Evolutionary conservation across 1,284 basidiomycete genomes (phyloP), one percentile per base, ranked within the genome.

Genomic region (Moesziomyces aphidis): DNA sequence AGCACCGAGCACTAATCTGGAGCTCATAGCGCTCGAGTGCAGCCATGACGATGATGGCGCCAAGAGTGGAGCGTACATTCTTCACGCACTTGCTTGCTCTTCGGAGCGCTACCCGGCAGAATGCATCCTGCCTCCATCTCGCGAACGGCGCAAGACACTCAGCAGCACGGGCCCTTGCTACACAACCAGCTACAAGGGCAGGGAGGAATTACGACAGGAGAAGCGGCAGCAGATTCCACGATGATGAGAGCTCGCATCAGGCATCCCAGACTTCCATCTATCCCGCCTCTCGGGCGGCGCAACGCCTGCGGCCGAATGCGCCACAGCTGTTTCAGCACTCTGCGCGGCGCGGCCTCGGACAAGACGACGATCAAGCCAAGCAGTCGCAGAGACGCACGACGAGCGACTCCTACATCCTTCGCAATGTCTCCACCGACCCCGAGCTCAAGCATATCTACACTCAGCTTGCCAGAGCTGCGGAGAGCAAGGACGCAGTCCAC

Each of bases 401-500:
- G 5, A 64, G 54, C 42, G 61, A 70, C 5, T 22, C 61, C 1
- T 61, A 56, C 59, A 59, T 64, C 21, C 55, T 74, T 6, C 72
- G 66, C 26, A 70, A 70, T 36, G 43, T 56, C n/a, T 63, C 72
- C 3, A 52, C 51, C 5, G 72, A 74, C 34, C 57, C 45, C 17
- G 60, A 54, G 45, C 60, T 74, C 21, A 74, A 70, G 57, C 62
- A 70, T 42, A 60, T 74, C 7, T 74, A 74, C 49, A 63, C 59
- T 1, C 39, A 59, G 4, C 46, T 74, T 13, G 67, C 54, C 2
- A 46, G 26, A 24, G 67, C 67, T 3, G 66, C 65, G 3, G 60
- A 74, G n/a, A 42, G n/a, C 22, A 48, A 61, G 48, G 60, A 74
- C 36, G 59, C 63, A 9, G 34, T 61, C 9, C 54, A 55, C 19